Base-by-base conservation (phyloP, 768 basidiomycete genomes). In the Mycena amicta region DNA sequence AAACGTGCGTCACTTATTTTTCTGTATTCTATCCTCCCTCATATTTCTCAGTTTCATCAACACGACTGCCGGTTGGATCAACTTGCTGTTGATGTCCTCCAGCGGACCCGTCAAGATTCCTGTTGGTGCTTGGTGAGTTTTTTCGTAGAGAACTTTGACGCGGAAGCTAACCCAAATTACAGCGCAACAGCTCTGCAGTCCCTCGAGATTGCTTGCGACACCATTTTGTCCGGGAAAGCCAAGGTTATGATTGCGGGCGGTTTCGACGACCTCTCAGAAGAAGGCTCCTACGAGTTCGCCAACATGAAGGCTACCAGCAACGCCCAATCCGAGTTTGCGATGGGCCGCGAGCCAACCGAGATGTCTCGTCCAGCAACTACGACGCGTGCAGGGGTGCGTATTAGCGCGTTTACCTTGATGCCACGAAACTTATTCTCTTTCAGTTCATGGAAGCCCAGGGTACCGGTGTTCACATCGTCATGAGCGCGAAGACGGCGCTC, bases 291-390 rank as follows among this genome's bases (percentile, higher is more conserved):
- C 73, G 96, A 99, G 74, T 99, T 99, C 74, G 97, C 95, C 50
- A 98, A 98, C 80, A 99, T 99, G 97, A 97, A 98, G 75, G 97
- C 97, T 1, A 99, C 97, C 4, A 93, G 91, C 75, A 98, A 96
- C 69, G 89, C 95, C 1, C 93, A 95, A 74, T 93, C 93, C 28
- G 97, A 99, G 73, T 92, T 98, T 69, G 96, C 95, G 3, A 97
- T 97, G 91, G 97, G 97, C 60, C 95, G 97, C 65, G 97, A 99
- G 74, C 95, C 97, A 5, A 94, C 92, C 37, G 97, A 99, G 74
- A 95, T 98, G 91, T 99, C 97, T 46, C 90, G 97, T 57, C 97
- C 97, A 16, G 90, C 96, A 11, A 98, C 96, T 1, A 92, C 90
- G 11, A 98, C 96, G 63, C 93, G 97, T 71, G 84, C 95, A 68